These are phyloP conservation scores for Populus hybrid DNA, from an alignment of 441 rosid species.

Conservation along the genomic window DNA sequence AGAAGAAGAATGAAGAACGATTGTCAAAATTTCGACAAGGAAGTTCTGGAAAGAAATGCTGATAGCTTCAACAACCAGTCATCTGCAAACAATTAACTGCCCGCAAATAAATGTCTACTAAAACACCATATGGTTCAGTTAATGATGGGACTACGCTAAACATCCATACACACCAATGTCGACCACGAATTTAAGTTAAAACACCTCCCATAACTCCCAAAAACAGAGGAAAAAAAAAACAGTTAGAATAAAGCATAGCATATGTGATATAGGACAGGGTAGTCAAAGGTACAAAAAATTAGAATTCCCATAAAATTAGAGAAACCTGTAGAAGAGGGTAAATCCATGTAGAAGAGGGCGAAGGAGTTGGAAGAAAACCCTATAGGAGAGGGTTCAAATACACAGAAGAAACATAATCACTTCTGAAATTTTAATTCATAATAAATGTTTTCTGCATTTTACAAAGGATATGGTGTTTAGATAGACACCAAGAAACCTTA, in stretches of 20 bases:
- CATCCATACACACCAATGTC: neutral
- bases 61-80: neutral
- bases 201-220: neutral
- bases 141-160: neutral
- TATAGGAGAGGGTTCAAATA: neutral
- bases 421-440: neutral
- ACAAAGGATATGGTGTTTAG: neutral
- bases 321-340: too few species aligned
- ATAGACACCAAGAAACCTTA: neutral
- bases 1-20: neutral
- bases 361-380: too few species aligned
- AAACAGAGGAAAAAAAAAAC: too few species aligned
- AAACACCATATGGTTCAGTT: neutral
- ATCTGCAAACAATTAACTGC: neutral
- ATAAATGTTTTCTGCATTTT: neutral
- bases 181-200: neutral
- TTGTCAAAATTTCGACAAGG: neutral
- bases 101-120: neutral
- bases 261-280: neutral
- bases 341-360: too few species aligned
- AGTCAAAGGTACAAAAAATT: too few species aligned
- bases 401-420: neutral
- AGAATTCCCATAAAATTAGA: too few species aligned
- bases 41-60: neutral
- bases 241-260: neutral